These are phyloP conservation scores for Juglanconis juglandina DNA, from an alignment of 2,329 filamentous ascomycete genomes.

Conservation along the genomic window DNA sequence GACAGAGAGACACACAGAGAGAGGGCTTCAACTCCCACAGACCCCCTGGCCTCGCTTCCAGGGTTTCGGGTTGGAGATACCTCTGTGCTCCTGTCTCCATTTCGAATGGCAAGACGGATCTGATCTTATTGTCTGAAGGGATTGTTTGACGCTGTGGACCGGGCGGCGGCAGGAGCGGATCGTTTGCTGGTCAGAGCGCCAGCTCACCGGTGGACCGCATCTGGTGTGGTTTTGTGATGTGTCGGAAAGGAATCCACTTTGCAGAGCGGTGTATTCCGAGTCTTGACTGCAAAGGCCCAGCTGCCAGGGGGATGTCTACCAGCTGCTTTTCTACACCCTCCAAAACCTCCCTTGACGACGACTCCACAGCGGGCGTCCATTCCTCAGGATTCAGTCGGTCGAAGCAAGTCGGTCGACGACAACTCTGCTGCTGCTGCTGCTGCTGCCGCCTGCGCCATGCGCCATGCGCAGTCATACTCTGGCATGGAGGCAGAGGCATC, in stretches of 20 bases:
- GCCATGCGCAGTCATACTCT: too few species aligned
- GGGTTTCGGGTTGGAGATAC: conserved; percentile 1
- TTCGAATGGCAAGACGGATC: conserved; percentile 12
- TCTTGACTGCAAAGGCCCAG: not conserved
- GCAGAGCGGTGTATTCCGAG: conserved; percentile 3
- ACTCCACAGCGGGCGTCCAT: not conserved
- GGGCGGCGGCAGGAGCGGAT: conserved; percentile 1
- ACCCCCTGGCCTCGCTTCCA: conserved; percentile 6
- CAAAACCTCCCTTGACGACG: too few species aligned
- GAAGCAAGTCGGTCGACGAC: too few species aligned
- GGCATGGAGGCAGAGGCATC: too few species aligned
- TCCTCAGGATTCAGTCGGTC: too few species aligned
- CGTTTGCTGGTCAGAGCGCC: conserved; percentile 10
- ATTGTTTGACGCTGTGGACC: conserved; percentile 1
- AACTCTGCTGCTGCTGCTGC: too few species aligned
- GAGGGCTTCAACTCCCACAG: conserved; percentile 5
- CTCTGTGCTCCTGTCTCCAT: not conserved
- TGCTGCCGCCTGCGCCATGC: too few species aligned
- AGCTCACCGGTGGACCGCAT: conserved; percentile 14
- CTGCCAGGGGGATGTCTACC: too few species aligned
- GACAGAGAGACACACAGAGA: not conserved
- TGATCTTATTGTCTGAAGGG: conserved; percentile 6
- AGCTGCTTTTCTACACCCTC: not conserved
- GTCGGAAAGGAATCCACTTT: conserved; percentile 12
- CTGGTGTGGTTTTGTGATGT: conserved; percentile 11